A percentile compares a stretch with the other conserved stretches of the same genome.
phyloP scores from a whole-genome alignment of 2,329 filamentous ascomycete genomes.

The Aspergillus brasiliensis region DNA sequence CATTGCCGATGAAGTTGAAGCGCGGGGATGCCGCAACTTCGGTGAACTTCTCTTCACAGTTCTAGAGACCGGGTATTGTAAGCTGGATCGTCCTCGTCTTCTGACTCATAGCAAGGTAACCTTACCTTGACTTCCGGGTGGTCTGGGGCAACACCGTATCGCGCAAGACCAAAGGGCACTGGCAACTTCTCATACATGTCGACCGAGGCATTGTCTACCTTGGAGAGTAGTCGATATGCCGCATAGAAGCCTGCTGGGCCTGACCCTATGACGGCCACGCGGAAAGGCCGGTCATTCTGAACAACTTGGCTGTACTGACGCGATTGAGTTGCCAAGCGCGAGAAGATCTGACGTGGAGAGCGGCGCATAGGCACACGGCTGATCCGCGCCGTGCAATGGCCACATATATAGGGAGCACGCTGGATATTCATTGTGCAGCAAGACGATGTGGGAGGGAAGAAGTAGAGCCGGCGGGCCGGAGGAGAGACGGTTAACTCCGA shows the following conservation, averaged over 20 bases:
- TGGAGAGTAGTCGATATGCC: slow-evolving; percentile 79
- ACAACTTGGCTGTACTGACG: slow-evolving; percentile 35
- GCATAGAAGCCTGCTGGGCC: slow-evolving; percentile 97
- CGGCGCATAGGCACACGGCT: slow-evolving; percentile 13
- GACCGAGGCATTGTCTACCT: slow-evolving; percentile 69
- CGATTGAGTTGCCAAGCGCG: slow-evolving; percentile 19
- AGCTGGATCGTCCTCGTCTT: background rate
- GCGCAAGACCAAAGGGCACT: slow-evolving; percentile 86
- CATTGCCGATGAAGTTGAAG: slow-evolving; percentile 91
- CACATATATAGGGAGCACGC: slow-evolving; percentile 31
- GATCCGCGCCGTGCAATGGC: slow-evolving; percentile 30
- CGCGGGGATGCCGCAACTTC: slow-evolving; percentile 79
- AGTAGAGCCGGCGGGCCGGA: slow-evolving; percentile 4
- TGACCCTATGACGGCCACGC: slow-evolving; percentile 86
- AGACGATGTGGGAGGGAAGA: background rate
- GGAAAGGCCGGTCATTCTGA: slow-evolving; percentile 58
- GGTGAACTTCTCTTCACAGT: slow-evolving; percentile 91
- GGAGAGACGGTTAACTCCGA: slow-evolving; percentile 5
- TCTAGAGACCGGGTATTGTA: slow-evolving; percentile 55
- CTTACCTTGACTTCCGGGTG: slow-evolving; percentile 95
- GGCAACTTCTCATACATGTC: slow-evolving; percentile 98
- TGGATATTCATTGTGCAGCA: slow-evolving; percentile 28
- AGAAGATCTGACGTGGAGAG: background rate
- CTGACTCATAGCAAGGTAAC: background rate
- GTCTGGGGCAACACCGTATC: slow-evolving; percentile 96